Evolutionary conservation across 345 rosid genomes (phyloP), one percentile per base, ranked within the genome.

Genomic region (Heritiera littoralis): DNA sequence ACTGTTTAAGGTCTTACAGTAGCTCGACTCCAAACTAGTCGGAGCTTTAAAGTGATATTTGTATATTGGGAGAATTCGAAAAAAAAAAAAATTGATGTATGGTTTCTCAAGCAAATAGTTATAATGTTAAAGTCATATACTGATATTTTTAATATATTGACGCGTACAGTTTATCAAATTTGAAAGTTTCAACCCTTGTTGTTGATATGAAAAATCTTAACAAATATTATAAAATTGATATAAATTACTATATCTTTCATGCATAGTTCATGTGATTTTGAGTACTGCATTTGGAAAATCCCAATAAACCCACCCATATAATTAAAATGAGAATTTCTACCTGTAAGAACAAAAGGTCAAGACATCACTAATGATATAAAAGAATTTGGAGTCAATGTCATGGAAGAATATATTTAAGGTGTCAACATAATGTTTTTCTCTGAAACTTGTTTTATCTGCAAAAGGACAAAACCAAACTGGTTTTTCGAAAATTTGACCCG

Each of bases 401-500:
- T 32, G 75, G 45, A 51, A 52, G 28, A 51, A 30, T 51, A 72
- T 28, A 15, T 51, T 17, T 5, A 6, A 30, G 17, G 38, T 3
- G 35, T 9, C 14, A 20, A 59, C 12, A 20, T 20, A 2, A 59
- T 59, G 23, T 68, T 48, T n/a, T 28, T 49, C 38, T 49, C 1
- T 49, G 20, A 70, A 49, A 72, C 61, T 72, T 30, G 75, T 72
- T 72, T 52, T 72, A 14, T 72, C 15, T 52, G 46, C 60, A 72
- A 23, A 23, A 23, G 0, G 28, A 3, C 38, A 72, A 51, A 51
- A 6, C 43, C 15, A 28, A 72, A 52, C 1, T 14, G 45, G n/a
- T 13, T 7, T 30, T 15, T 30, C n/a, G 10, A 28, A 71, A 69
- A 35, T 35, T 23, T 18, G 32, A 45, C 58, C 59, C 28, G 58